Percentiles rank a stretch among this genome's conserved stretches.
Conservation (phyloP, 306 rosid species). For the Nissolia schottii region DNA sequence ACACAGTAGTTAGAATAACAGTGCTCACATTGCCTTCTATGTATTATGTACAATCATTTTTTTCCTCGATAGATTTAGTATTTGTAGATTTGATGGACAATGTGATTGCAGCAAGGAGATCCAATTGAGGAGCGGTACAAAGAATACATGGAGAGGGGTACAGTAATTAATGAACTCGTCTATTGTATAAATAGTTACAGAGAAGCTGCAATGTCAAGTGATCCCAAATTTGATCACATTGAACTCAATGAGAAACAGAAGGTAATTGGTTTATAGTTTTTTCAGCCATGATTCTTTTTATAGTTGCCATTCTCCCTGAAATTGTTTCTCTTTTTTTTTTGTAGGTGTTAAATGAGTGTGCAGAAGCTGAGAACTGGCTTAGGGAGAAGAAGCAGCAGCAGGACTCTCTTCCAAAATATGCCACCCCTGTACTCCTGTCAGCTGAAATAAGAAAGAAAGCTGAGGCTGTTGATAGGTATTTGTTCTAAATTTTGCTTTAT, state of each 20-base stretch:
- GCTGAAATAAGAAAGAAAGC: constrained; percentile 79
- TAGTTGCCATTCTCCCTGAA: not conserved
- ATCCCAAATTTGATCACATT: constrained; percentile 82
- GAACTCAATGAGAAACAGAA: constrained; percentile 71
- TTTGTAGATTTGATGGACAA: not conserved
- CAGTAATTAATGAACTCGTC: constrained; percentile 48
- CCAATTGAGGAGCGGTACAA: constrained; percentile 79
- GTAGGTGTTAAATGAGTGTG: constrained; percentile 75
- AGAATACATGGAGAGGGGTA: constrained; percentile 62
- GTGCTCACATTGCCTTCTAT: not conserved
- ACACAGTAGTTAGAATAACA: no score
- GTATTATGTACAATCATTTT: not conserved
- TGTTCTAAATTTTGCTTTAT: not conserved
- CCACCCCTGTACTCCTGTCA: constrained; percentile 63
- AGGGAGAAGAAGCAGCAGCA: constrained; percentile 76
- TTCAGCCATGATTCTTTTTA: no score
- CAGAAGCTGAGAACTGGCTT: constrained; percentile 85
- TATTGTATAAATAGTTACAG: constrained; percentile 68
- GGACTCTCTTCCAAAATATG: constrained; percentile 67
- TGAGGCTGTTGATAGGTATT: constrained; percentile 77
- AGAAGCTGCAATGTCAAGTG: constrained; percentile 65
- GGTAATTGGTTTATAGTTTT: constrained; percentile 29
- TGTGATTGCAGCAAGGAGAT: constrained; percentile 76
- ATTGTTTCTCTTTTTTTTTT: not conserved
- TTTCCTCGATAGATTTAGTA: constrained; percentile 1